Evolutionary conservation across 2,329 filamentous ascomycete species (phyloP).

Genomic region (Cercospora sp.): DNA sequence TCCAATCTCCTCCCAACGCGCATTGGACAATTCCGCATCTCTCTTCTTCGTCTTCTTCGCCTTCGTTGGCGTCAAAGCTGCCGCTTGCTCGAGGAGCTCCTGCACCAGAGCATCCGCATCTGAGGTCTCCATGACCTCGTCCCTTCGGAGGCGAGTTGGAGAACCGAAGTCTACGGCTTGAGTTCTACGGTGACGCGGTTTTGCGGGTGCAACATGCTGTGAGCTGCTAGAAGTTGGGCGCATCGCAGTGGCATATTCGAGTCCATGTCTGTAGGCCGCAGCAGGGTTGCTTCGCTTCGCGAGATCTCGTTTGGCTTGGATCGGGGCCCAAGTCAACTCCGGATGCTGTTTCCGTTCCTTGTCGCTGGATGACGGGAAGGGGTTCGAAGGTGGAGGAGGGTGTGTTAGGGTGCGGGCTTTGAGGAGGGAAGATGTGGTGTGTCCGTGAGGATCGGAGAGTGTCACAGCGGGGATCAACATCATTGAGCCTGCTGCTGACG

Average conservation of each 20-base stretch:
- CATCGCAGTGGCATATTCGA: not conserved
- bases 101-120: not conserved
- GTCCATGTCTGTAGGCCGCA: not conserved
- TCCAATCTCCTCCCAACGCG: not conserved
- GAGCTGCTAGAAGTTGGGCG: not conserved
- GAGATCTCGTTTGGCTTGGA: not conserved
- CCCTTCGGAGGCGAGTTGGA: not conserved
- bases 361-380: not conserved
- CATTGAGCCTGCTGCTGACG: not conserved
- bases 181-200: not conserved
- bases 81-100: not conserved
- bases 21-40: not conserved
- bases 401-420: not conserved
- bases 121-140: not conserved
- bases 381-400: not conserved
- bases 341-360: not conserved
- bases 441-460: not conserved
- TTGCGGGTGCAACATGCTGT: not conserved
- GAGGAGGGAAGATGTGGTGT: not conserved
- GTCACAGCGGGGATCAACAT: not conserved
- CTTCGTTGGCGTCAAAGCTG: not conserved
- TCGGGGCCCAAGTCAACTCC: not conserved
- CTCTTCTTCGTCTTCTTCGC: slow-evolving; percentile 1
- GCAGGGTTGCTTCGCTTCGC: not conserved
- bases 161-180: not conserved